A percentile compares a stretch with the other conserved stretches of the same genome.
Conservation (phyloP, 257 asterid genomes). For the Nyctanthes arbortristis region DNA sequence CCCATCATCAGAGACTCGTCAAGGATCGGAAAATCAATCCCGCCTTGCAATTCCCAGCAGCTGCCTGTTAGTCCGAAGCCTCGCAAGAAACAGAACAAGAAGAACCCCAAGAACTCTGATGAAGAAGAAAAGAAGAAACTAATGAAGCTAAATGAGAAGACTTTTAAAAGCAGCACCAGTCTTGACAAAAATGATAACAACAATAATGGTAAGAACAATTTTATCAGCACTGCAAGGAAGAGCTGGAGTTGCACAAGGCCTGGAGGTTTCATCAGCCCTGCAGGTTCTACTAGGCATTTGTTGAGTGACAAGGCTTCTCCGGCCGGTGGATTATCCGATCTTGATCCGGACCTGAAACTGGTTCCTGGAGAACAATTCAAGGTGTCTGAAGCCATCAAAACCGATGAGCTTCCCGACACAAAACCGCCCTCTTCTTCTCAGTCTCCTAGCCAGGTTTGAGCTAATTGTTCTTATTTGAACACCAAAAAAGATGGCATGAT, state of each 20-base stretch:
- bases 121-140: slow-evolving; percentile 22
- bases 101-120: slow-evolving; percentile 27
- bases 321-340: slow-evolving; percentile 36
- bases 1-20: slow-evolving; percentile 51
- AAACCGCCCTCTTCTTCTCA: slow-evolving; percentile 29
- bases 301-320: slow-evolving; percentile 50
- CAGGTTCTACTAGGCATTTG: slow-evolving; percentile 66
- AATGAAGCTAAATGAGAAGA: slow-evolving; percentile 3
- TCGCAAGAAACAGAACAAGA: slow-evolving; percentile 17
- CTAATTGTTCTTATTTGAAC: background rate
- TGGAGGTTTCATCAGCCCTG: slow-evolving; percentile 64
- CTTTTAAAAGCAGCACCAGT: background rate
- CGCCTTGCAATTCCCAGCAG: slow-evolving; percentile 33
- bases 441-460: background rate
- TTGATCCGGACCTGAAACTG: slow-evolving; percentile 28
- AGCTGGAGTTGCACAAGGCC: slow-evolving; percentile 66
- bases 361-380: slow-evolving; percentile 19
- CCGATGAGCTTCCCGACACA: slow-evolving; percentile 22
- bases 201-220: background rate
- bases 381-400: background rate
- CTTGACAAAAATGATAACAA: background rate
- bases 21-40: slow-evolving; percentile 27
- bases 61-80: slow-evolving; percentile 30
- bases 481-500: background rate
- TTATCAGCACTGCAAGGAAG: slow-evolving; percentile 20